These are phyloP conservation scores for Thalassiosira hispida DNA, from an alignment of 352 stramenopile species.

Conservation along the genomic window DNA sequence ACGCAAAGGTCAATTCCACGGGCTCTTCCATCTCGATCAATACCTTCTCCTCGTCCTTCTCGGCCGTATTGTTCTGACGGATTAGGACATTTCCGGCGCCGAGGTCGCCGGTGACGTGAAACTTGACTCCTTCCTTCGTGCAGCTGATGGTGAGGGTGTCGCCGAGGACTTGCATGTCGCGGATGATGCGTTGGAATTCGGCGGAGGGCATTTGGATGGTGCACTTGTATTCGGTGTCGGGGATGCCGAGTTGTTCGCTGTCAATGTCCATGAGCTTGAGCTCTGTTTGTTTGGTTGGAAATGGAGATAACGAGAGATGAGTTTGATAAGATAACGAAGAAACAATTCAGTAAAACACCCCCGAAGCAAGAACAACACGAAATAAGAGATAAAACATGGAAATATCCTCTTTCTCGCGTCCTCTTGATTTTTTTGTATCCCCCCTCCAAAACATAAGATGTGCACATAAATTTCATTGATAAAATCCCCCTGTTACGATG, in stretches of 20 bases:
- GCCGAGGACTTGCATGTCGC: constrained; percentile 97
- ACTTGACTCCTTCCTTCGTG: constrained; percentile 98
- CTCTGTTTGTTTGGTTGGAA: constrained; percentile 73
- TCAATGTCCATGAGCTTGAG: constrained; percentile 99
- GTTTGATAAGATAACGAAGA: background rate
- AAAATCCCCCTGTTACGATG: no score
- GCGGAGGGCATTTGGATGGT: constrained; percentile 90
- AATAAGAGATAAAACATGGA: no score
- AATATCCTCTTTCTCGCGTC: no score
- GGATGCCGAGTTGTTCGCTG: constrained; percentile 97
- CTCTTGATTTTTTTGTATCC: no score
- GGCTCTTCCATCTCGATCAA: constrained; percentile 99
- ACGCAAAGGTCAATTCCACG: constrained; percentile 97
- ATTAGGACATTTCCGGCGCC: constrained; percentile 94
- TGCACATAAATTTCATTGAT: no score
- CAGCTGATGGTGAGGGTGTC: constrained; percentile 94
- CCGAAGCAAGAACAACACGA: no score
- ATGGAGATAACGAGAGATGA: background rate
- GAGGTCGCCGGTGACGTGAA: constrained; percentile 95
- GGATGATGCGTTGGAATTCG: constrained; percentile 99
- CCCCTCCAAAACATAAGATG: no score
- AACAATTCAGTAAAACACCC: background rate
- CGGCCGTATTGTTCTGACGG: constrained; percentile 82
- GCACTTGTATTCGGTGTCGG: constrained; percentile 98
- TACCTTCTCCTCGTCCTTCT: constrained; percentile 90